Evolutionary conservation across 2,329 filamentous ascomycete species (phyloP).

Genomic region (Beauveria pseudobassiana): DNA sequence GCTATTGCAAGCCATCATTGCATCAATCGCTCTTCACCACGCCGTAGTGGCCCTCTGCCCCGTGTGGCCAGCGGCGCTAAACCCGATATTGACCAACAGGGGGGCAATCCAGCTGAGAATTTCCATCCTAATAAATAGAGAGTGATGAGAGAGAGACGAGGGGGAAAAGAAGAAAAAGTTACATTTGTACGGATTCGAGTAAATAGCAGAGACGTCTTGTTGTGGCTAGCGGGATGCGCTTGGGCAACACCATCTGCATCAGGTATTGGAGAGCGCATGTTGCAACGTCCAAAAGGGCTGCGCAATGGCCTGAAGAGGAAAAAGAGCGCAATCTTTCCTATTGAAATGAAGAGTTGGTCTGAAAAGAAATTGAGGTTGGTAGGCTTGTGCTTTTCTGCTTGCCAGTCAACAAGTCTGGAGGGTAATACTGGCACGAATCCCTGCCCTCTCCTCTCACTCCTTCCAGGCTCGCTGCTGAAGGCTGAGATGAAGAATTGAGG

Average conservation of each 20-base stretch:
- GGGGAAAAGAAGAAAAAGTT: background rate
- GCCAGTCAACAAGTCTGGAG: background rate
- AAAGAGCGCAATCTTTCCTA: background rate
- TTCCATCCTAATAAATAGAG: too few species aligned
- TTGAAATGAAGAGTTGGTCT: background rate
- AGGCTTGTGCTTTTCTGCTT: background rate
- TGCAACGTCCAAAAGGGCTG: too few species aligned
- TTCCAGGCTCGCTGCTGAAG: background rate
- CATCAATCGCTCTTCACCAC: background rate
- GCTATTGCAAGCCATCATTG: conserved; percentile 3
- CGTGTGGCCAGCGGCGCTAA: background rate
- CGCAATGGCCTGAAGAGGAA: background rate
- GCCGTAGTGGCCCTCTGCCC: background rate
- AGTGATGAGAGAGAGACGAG: too few species aligned
- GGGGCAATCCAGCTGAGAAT: background rate
- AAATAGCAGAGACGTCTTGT: too few species aligned
- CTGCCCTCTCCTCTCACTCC: background rate
- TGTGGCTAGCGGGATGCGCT: background rate
- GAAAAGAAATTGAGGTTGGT: background rate
- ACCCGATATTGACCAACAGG: background rate
- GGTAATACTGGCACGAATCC: background rate
- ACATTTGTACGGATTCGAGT: background rate
- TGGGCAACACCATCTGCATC: background rate
- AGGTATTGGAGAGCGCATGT: too few species aligned
- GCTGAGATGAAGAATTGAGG: background rate